phyloP scores from a whole-genome alignment of 208 protist species.

The Trypanosoma grayi region DNA sequence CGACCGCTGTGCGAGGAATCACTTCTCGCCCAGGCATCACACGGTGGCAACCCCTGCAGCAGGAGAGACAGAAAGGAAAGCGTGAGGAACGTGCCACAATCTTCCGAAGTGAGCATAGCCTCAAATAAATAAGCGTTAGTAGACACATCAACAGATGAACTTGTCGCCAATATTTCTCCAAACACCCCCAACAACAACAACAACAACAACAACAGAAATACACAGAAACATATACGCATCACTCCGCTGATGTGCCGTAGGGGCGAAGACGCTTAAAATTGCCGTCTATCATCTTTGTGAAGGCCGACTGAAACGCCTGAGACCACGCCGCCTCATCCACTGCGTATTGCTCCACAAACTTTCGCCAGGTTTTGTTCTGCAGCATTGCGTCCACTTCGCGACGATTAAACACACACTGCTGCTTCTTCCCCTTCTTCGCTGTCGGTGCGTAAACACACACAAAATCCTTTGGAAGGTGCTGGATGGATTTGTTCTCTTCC shows the following conservation, averaged over 20 bases:
- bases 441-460: slow-evolving; percentile 40
- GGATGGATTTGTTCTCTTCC: slow-evolving; percentile 69
- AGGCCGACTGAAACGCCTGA: slow-evolving; percentile 56
- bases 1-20: neutral
- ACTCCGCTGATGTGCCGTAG: slow-evolving; percentile 23
- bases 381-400: slow-evolving; percentile 64
- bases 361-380: slow-evolving; percentile 47
- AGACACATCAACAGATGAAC: no score
- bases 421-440: slow-evolving; percentile 33
- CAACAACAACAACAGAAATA: neutral
- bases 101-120: no score
- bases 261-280: slow-evolving; percentile 73
- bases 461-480: slow-evolving; percentile 52
- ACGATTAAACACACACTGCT: slow-evolving; percentile 61
- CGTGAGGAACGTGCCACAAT: no score
- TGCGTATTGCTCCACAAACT: slow-evolving; percentile 49
- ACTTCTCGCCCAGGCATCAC: slow-evolving; percentile 20
- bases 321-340: slow-evolving; percentile 62
- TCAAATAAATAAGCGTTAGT: no score
- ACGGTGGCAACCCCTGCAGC: neutral
- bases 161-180: no score
- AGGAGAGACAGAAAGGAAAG: neutral
- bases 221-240: no score
- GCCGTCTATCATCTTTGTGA: slow-evolving; percentile 82
- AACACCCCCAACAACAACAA: neutral